phyloP scores from a whole-genome alignment of 495 filamentous ascomycete species.

The Umbilicaria muhlenbergii region DNA sequence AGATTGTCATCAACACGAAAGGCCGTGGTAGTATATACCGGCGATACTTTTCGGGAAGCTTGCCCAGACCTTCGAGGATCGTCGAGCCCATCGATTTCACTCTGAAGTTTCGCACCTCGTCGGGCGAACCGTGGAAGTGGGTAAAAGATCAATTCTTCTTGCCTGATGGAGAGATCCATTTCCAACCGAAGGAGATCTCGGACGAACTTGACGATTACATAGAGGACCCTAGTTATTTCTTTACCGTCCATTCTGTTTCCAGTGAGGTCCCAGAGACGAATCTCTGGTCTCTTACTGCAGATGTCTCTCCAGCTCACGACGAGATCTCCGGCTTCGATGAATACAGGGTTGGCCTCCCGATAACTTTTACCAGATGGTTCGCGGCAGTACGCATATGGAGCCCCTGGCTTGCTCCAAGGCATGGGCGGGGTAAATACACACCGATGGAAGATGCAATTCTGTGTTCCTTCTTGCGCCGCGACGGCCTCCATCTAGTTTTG shows the following conservation, averaged over 20 bases:
- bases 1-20: conserved; percentile 19
- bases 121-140: conserved; percentile 56
- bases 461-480: conserved; percentile 58
- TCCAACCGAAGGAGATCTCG: conserved; percentile 14
- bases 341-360: conserved; percentile 48
- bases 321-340: conserved; percentile 37
- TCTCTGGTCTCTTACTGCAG: conserved; percentile 52
- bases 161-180: conserved; percentile 49
- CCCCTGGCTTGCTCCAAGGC: conserved; percentile 78
- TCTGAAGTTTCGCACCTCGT: conserved; percentile 47
- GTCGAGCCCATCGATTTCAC: conserved; percentile 48
- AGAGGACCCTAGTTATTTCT: conserved; percentile 34
- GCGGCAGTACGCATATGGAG: conserved; percentile 62
- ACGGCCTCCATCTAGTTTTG: conserved; percentile 68
- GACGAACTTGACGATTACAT: conserved; percentile 46
- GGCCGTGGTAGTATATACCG: conserved; percentile 9
- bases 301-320: conserved; percentile 35
- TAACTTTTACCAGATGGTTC: conserved; percentile 47
- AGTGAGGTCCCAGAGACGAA: conserved; percentile 57
- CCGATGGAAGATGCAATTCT: conserved; percentile 67
- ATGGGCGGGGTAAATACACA: conserved; percentile 50
- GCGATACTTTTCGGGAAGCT: conserved; percentile 22
- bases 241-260: conserved; percentile 36
- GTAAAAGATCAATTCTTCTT: conserved; percentile 43
- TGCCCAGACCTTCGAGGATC: conserved; percentile 15